phyloP scores from a whole-genome alignment of 106 monocot species.

The Posidonia australis region DNA sequence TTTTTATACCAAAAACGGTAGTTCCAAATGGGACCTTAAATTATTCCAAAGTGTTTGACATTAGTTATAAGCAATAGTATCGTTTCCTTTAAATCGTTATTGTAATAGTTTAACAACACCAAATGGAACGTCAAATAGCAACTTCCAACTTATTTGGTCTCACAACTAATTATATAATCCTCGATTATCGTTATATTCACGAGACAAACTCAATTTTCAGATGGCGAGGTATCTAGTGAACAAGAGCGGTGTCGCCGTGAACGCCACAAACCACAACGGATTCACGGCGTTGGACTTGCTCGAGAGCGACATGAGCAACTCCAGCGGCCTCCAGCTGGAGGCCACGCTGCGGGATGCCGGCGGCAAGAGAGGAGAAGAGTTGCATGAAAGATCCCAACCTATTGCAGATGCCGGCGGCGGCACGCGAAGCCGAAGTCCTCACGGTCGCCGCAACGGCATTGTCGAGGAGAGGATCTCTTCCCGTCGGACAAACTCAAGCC shows the following conservation, averaged over 20 bases:
- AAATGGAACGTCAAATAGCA: too few species aligned
- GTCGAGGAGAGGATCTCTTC: not conserved
- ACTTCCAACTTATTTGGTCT: too few species aligned
- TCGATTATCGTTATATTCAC: not conserved
- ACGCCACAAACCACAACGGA: not conserved
- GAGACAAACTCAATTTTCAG: not conserved
- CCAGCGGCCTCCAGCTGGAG: not conserved
- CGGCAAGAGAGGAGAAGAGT: slow-evolving; percentile 5
- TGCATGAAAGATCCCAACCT: not conserved
- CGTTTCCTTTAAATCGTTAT: too few species aligned
- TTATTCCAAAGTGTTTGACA: too few species aligned
- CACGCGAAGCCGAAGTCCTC: not conserved
- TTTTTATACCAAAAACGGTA: too few species aligned
- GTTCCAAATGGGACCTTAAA: too few species aligned
- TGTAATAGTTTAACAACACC: too few species aligned
- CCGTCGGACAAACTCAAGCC: not conserved
- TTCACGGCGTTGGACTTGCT: slow-evolving; percentile 10
- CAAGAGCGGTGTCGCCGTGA: not conserved
- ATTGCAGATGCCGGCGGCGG: too few species aligned
- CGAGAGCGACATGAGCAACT: not conserved
- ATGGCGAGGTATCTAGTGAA: not conserved
- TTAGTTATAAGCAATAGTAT: too few species aligned
- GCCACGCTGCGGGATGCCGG: slow-evolving; percentile 4
- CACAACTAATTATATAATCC: not conserved
- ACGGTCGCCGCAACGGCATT: not conserved